Percentiles rank a stretch among this genome's conserved stretches.
phyloP scores from a whole-genome alignment of 148 eudicot genomes.

The Linanthus parryae region DNA sequence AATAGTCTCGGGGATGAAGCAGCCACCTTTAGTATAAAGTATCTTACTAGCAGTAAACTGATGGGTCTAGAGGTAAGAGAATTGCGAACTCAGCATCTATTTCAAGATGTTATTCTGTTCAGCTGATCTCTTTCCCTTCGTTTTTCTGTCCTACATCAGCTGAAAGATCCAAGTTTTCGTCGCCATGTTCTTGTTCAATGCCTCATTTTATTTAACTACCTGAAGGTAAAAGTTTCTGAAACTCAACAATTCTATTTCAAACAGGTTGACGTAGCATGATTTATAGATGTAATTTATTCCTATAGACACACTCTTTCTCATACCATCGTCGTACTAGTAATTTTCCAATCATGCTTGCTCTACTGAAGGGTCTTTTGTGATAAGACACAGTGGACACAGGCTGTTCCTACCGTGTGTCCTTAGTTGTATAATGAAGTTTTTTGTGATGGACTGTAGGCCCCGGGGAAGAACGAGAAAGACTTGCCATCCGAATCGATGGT shows the following conservation, averaged over 20 bases:
- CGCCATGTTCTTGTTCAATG: conserved; percentile 95
- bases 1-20: conserved; percentile 89
- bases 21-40: conserved; percentile 80
- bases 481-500: conserved; percentile 89
- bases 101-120: neutral
- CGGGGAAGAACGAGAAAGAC: conserved; percentile 95
- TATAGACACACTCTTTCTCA: too few species aligned
- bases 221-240: conserved; percentile 52
- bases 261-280: too few species aligned
- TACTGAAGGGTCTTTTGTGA: neutral
- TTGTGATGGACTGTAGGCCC: conserved; percentile 42
- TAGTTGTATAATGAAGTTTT: neutral
- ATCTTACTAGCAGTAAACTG: conserved; percentile 97
- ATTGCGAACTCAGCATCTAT: neutral
- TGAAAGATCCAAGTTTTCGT: conserved; percentile 97
- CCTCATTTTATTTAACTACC: conserved; percentile 85
- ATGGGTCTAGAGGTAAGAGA: conserved; percentile 93
- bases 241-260: too few species aligned
- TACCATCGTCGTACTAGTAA: too few species aligned
- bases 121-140: conserved; percentile 1
- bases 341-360: neutral
- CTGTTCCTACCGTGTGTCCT: conserved; percentile 4
- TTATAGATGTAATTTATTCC: too few species aligned
- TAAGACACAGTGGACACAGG: neutral
- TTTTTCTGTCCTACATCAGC: conserved; percentile 32